Evolutionary conservation across 192 early-diverging fungal genomes (phyloP), one percentile per base, ranked within the genome.

Genomic region (Coemansia furcata): DNA sequence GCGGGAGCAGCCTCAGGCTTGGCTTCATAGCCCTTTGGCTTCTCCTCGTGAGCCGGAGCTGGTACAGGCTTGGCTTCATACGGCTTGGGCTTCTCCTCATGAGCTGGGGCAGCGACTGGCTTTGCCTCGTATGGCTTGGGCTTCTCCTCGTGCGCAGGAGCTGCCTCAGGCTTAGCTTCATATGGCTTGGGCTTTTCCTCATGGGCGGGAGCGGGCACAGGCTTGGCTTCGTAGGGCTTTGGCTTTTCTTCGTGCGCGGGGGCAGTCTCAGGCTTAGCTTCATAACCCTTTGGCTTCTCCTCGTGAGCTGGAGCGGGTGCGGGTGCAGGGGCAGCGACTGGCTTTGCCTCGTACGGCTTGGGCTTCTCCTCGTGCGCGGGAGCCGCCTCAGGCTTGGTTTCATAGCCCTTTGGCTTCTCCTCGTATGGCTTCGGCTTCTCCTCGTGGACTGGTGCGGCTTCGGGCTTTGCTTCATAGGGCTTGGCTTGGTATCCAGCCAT

Each of bases 301-400:
- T 62, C 60, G 39, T 62, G 60, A 10, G 58, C 58, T 0, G 30
- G 58, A 5, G 50, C 50, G 26, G 67, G 66, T 1, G 40, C 58
- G 21, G 67, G 67, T 0, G 68, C 60, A 1, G 68, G 55, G 0
- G 63, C 62, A 59, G 62, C 39, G 1, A 64, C 67, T 17, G 73
- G 63, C 10, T 75, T 50, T 0, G 35, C 66, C 58, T 74, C 58
- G 30, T 61, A 59, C 1, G 54, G 37, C 14, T 50, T 58, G 4
- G 66, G 59, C 33, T 67, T 64, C 60, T 67, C 74, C 61, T 63
- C 69, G 10, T 60, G 63, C 23, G 23, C 60, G 7, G 60, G 38
- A 6, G 39, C 39, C 12, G 12, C 40, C 14, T 7, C 60, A 42
- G 60, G 60, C 35, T 36, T 23, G 4, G 17, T 33, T 9, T 59